These are phyloP conservation scores for Fragilaria crotonensis DNA, from an alignment of 108 stramenopile species.

Conservation along the genomic window DNA sequence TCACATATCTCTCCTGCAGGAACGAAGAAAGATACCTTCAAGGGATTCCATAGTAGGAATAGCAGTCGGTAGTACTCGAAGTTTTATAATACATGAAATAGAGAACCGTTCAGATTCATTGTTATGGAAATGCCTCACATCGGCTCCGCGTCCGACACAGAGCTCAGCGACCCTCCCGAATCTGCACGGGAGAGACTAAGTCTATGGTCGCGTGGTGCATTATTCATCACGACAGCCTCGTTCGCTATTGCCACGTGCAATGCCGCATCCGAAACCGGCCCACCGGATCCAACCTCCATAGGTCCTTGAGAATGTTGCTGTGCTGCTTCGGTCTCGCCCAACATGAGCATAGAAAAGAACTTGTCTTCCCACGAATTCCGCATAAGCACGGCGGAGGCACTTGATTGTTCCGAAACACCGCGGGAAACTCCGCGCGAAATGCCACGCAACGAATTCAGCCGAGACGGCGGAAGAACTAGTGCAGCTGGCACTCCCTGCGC, in stretches of 20 bases:
- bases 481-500: conserved; percentile 12
- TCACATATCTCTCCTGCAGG: not conserved
- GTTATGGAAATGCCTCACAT: not conserved
- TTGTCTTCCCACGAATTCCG: conserved; percentile 74
- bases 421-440: conserved; percentile 47
- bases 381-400: conserved; percentile 35
- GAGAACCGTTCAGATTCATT: not conserved
- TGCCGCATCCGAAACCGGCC: not conserved
- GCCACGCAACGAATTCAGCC: conserved; percentile 32
- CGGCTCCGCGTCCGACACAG: not conserved
- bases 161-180: not conserved
- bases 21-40: not conserved
- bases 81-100: not conserved
- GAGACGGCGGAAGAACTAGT: conserved; percentile 18
- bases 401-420: conserved; percentile 37
- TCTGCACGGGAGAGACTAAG: not conserved
- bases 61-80: not conserved
- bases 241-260: not conserved
- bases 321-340: conserved; percentile 15
- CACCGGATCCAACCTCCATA: not conserved
- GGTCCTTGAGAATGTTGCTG: not conserved
- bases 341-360: conserved; percentile 68
- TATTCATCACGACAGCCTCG: not conserved
- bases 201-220: not conserved
- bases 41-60: not conserved